A percentile compares a stretch with the other conserved stretches of the same genome.
Conservation (phyloP, 768 basidiomycete genomes). For the Gymnopilus dilepis region DNA sequence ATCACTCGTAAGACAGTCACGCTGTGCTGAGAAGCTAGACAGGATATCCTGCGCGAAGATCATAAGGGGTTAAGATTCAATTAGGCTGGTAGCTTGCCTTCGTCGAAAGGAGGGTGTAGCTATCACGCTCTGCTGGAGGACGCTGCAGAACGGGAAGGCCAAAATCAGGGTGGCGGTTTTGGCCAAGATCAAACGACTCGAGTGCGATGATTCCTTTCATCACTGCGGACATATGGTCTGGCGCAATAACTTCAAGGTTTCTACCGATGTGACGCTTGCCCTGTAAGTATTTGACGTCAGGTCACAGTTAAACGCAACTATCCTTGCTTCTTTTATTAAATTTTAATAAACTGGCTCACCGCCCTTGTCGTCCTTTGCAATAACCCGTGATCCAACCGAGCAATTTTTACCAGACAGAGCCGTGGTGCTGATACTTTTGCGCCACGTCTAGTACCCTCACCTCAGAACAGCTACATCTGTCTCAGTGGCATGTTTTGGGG, state of each 20-base stretch:
- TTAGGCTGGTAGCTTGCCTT: too few species aligned
- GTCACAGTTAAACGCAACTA: too few species aligned
- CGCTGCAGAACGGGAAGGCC: constrained; percentile 8
- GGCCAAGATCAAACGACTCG: constrained; percentile 4
- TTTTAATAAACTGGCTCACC: too few species aligned
- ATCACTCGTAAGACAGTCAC: constrained; percentile 3
- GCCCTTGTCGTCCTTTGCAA: too few species aligned
- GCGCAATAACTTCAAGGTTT: constrained; percentile 10
- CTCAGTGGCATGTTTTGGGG: neutral
- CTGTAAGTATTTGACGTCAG: neutral
- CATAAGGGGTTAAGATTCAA: constrained; percentile 3
- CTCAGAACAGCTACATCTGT: neutral
- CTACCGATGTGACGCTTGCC: neutral
- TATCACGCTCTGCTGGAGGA: neutral
- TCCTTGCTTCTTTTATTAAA: too few species aligned
- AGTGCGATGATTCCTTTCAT: neutral
- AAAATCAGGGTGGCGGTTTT: neutral
- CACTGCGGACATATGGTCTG: neutral
- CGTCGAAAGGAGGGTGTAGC: too few species aligned
- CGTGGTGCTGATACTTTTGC: neutral
- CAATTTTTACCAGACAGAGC: neutral
- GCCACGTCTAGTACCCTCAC: neutral
- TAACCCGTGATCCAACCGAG: neutral
- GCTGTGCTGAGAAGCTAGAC: constrained; percentile 9
- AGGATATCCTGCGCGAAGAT: constrained; percentile 4